phyloP scores from a whole-genome alignment of 2,329 filamentous ascomycete genomes.

The Penicillium psychrosexuale region DNA sequence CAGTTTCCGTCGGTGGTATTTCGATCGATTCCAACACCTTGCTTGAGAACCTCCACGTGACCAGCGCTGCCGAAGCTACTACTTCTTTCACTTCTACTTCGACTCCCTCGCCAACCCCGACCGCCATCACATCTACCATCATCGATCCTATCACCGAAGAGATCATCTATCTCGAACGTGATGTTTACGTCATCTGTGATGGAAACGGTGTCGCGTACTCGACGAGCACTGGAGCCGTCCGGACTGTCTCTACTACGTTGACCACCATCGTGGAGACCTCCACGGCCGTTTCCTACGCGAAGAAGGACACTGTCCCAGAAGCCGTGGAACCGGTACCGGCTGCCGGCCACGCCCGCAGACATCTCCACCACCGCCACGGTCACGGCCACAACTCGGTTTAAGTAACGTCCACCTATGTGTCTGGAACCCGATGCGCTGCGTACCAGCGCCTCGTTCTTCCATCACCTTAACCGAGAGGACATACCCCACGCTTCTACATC shows the following conservation, averaged over 20 bases:
- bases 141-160: conserved; percentile 25
- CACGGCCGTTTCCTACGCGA: conserved; percentile 25
- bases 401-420: background rate
- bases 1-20: conserved; percentile 8
- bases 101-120: conserved; percentile 23
- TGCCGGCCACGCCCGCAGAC: conserved; percentile 20
- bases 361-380: conserved; percentile 25
- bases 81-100: conserved; percentile 17
- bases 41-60: conserved; percentile 2
- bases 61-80: conserved; percentile 5
- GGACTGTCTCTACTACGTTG: conserved; percentile 25
- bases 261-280: conserved; percentile 24
- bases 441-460: conserved; percentile 11
- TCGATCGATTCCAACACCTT: conserved; percentile 6
- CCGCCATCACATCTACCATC: conserved; percentile 25
- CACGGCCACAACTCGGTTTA: conserved; percentile 20
- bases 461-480: background rate
- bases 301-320: conserved; percentile 15
- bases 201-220: conserved; percentile 22
- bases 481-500: conserved; percentile 4
- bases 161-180: conserved; percentile 31
- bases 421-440: background rate
- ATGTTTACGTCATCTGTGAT: conserved; percentile 30
- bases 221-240: conserved; percentile 24
- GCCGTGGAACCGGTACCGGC: conserved; percentile 19